A percentile compares a stretch with the other conserved stretches of the same genome.
phyloP scores from a whole-genome alignment of 257 asterid species.

The Ocimum tenuiflorum region DNA sequence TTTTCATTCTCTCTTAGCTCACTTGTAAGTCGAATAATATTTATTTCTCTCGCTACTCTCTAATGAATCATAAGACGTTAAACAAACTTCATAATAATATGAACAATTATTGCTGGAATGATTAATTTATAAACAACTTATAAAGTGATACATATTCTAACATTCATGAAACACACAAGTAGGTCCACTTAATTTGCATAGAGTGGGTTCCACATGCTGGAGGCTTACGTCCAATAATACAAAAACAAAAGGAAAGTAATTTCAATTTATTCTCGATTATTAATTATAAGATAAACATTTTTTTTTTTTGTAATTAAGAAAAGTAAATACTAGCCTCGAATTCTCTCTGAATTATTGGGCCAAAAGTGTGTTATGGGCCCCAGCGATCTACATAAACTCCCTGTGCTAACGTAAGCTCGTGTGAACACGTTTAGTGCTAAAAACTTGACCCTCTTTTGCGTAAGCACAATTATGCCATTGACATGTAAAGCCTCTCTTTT shows the following conservation, averaged over 20 bases:
- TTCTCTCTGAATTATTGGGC: not conserved
- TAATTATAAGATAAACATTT: not conserved
- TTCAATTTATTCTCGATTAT: not conserved
- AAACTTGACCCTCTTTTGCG: slow-evolving; percentile 16
- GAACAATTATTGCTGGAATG: not conserved
- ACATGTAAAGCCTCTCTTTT: not conserved
- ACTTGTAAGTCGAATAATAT: no score
- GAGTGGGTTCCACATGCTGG: not conserved
- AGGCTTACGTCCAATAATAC: not conserved
- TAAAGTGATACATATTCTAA: not conserved
- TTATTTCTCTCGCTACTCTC: no score
- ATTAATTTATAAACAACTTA: no score
- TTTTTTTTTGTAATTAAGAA: no score
- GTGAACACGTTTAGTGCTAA: slow-evolving; percentile 23
- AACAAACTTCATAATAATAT: no score
- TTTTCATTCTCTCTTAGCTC: no score
- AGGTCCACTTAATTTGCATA: not conserved
- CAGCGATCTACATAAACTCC: not conserved
- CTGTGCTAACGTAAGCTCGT: slow-evolving; percentile 11
- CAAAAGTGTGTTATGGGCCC: slow-evolving; percentile 3
- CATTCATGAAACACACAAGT: not conserved
- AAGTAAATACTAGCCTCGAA: not conserved
- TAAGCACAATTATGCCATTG: not conserved
- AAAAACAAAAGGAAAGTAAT: no score
- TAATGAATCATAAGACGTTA: no score